phyloP scores from a whole-genome alignment of 768 basidiomycete genomes.

The Grammothele lineata region DNA sequence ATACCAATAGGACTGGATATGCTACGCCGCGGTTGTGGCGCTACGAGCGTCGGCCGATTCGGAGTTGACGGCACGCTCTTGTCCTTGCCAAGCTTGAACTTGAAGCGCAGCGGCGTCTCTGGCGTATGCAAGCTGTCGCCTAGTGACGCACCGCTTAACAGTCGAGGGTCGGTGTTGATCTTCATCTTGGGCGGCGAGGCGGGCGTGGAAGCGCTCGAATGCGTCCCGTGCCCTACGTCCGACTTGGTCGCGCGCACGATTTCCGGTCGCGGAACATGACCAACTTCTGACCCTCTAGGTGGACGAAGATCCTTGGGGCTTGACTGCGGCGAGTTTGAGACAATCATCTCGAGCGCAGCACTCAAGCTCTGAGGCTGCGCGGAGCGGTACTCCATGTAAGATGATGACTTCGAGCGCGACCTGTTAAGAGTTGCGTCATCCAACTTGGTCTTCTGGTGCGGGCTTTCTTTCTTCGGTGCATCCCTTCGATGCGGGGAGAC shows the following conservation, averaged over 20 bases:
- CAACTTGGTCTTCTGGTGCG: slow-evolving; percentile 11
- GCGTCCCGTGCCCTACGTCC: neutral
- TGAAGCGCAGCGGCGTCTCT: slow-evolving; percentile 10
- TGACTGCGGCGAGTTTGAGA: slow-evolving; percentile 24
- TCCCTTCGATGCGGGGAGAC: slow-evolving; percentile 31
- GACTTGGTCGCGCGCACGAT: too few species aligned
- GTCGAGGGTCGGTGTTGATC: slow-evolving; percentile 15
- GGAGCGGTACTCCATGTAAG: slow-evolving; percentile 50
- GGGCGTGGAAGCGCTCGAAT: neutral
- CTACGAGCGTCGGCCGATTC: slow-evolving; percentile 6
- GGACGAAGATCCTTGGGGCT: slow-evolving; percentile 1
- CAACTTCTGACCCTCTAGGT: slow-evolving; percentile 1
- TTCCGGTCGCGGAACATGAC: neutral
- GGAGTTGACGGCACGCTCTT: slow-evolving; percentile 10
- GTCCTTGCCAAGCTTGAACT: slow-evolving; percentile 9
- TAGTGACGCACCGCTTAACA: slow-evolving; percentile 6
- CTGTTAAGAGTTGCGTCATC: slow-evolving; percentile 13
- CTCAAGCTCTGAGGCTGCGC: slow-evolving; percentile 66
- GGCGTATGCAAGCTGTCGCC: slow-evolving; percentile 9
- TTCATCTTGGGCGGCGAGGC: slow-evolving; percentile 12
- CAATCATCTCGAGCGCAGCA: slow-evolving; percentile 66
- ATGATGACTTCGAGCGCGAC: slow-evolving; percentile 53
- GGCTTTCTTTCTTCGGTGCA: slow-evolving; percentile 24
- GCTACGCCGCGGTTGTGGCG: slow-evolving; percentile 16
- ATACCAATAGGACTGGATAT: slow-evolving; percentile 13